A percentile compares a stretch with the other conserved stretches of the same genome.
Conservation (phyloP, 805 yeast genomes). For the Novakomyces olei region DNA sequence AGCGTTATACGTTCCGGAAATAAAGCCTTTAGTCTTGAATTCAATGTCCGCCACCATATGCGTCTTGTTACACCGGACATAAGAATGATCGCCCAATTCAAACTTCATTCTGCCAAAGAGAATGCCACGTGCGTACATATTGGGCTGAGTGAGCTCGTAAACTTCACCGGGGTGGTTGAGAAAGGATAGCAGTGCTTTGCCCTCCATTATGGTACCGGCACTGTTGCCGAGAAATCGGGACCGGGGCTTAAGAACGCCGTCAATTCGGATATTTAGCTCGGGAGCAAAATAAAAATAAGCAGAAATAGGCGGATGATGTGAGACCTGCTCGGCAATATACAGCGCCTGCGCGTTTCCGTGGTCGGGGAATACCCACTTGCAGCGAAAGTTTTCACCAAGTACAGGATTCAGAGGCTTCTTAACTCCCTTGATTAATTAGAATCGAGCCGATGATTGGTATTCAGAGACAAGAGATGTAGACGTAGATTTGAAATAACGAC, state of each 20-base stretch:
- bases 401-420: conserved; percentile 93
- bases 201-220: conserved; percentile 95
- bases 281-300: conserved; percentile 81
- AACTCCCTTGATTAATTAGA: no score
- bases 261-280: conserved; percentile 55
- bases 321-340: conserved; percentile 81
- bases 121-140: conserved; percentile 84
- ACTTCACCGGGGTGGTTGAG: conserved; percentile 41
- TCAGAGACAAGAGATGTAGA: no score
- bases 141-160: conserved; percentile 81
- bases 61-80: conserved; percentile 38
- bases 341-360: conserved; percentile 34
- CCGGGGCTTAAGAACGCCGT: conserved; percentile 71
- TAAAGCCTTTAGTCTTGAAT: conserved; percentile 85
- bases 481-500: no score
- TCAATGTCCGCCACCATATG: conserved; percentile 61
- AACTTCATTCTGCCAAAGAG: conserved; percentile 72
- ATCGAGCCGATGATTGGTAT: no score
- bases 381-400: conserved; percentile 70
- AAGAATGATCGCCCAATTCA: conserved; percentile 82
- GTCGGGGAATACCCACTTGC: conserved; percentile 78
- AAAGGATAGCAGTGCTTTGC: conserved; percentile 49
- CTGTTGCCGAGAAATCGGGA: conserved; percentile 85
- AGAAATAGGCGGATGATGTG: conserved; percentile 97
- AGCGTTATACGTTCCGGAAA: conserved; percentile 77